These are phyloP conservation scores for Aspergillus kassunensis DNA, from an alignment of 495 filamentous ascomycete species.

Conservation along the genomic window DNA sequence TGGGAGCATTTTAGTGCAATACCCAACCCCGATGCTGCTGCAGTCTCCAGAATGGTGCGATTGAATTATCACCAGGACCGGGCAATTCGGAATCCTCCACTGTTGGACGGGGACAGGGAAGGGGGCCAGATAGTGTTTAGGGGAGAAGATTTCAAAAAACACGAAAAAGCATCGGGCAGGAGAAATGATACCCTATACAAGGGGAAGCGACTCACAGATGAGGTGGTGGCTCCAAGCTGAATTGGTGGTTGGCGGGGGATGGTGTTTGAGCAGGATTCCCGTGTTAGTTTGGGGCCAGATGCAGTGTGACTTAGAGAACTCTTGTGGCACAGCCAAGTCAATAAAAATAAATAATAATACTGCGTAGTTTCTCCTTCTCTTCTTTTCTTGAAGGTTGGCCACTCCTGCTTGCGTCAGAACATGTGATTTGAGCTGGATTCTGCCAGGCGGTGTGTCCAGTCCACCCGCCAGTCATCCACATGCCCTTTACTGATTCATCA, in stretches of 20 bases:
- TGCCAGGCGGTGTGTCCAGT: no score
- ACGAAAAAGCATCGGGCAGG: background rate
- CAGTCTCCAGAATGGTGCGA: constrained; percentile 1
- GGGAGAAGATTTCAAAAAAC: background rate
- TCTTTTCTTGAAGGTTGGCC: no score
- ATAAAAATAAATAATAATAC: background rate
- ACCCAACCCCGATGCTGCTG: constrained; percentile 4
- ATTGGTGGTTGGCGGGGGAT: background rate
- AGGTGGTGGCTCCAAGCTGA: background rate
- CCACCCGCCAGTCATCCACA: no score
- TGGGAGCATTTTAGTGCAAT: constrained; percentile 22
- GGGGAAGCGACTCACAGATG: background rate
- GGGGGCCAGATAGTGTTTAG: background rate
- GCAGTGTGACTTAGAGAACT: constrained; percentile 1
- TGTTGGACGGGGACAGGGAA: background rate
- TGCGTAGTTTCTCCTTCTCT: no score
- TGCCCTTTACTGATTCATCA: no score
- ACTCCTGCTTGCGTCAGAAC: no score
- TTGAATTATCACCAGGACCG: constrained; percentile 1
- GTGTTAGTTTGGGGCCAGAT: background rate
- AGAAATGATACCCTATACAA: constrained; percentile 3
- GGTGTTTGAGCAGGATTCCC: background rate
- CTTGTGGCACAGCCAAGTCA: background rate
- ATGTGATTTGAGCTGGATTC: no score
- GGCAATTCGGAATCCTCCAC: constrained; percentile 6